Evolutionary conservation across 202 grass and related monocot species (phyloP).

Genomic region (Alloteropsis angusta): DNA sequence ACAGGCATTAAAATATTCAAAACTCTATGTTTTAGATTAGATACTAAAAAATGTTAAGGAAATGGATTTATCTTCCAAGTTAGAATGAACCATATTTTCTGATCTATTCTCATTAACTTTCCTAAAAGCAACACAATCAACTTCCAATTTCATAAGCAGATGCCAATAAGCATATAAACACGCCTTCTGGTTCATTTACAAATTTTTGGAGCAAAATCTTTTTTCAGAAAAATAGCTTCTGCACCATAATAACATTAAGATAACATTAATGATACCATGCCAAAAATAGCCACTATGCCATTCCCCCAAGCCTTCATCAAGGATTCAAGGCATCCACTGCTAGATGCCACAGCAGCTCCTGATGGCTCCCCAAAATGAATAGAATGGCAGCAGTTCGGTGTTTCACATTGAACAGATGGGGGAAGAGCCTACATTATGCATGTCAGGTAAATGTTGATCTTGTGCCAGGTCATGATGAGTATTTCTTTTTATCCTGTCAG

Average conservation of each 20-base stretch:
- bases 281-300: no score
- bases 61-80: not conserved
- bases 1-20: not conserved
- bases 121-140: not conserved
- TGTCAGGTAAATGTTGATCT: no score
- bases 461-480: no score
- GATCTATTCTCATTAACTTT: not conserved
- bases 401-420: no score
- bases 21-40: not conserved
- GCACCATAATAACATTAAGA: no score
- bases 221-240: not conserved
- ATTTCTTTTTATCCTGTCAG: not conserved
- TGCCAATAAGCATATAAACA: not conserved
- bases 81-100: not conserved
- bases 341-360: no score
- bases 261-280: no score
- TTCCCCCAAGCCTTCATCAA: no score
- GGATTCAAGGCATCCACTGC: no score
- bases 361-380: no score
- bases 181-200: not conserved
- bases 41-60: not conserved
- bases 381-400: no score
- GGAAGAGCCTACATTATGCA: no score
- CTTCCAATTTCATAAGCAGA: not conserved
- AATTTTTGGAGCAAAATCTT: not conserved